A percentile compares a stretch with the other conserved stretches of the same genome.
Evolutionary conservation across 306 rosid genomes (phyloP).

Genomic region (Fragaria ananassa): DNA sequence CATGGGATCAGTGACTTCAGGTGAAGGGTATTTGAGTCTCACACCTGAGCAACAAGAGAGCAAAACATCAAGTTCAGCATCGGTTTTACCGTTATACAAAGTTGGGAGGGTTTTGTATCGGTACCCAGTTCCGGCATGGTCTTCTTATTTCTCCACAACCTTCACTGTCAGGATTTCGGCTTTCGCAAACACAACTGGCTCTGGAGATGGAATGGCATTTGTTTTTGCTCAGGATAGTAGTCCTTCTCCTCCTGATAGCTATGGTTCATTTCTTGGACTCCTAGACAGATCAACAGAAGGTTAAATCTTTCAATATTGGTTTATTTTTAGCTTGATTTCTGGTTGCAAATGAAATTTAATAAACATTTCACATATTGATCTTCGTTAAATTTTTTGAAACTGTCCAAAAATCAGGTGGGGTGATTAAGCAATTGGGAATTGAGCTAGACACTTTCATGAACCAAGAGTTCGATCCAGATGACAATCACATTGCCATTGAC

Average conservation of each 20-base stretch:
- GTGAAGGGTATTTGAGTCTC: conserved; percentile 40
- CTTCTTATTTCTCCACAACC: conserved; percentile 47
- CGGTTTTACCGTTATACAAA: conserved; percentile 17
- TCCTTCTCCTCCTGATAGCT: conserved; percentile 50
- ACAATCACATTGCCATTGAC: conserved; percentile 49
- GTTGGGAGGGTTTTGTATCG: conserved; percentile 50
- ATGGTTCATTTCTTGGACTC: conserved; percentile 53
- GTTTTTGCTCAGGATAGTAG: conserved; percentile 44
- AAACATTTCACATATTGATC: not conserved
- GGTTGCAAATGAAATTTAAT: not conserved
- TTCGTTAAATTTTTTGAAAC: not conserved
- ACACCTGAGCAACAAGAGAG: conserved; percentile 41
- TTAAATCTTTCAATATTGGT: not conserved
- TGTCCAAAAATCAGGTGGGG: conserved; percentile 27
- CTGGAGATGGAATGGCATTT: conserved; percentile 59
- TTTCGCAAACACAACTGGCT: conserved; percentile 28
- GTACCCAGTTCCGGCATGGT: conserved; percentile 45
- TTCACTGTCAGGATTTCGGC: conserved; percentile 51
- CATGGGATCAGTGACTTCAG: conserved; percentile 51
- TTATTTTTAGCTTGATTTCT: not conserved
- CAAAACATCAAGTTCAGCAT: conserved; percentile 14
- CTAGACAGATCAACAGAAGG: conserved; percentile 49
- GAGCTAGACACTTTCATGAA: conserved; percentile 55
- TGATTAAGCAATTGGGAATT: conserved; percentile 41
- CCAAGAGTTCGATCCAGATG: conserved; percentile 47